Base-by-base conservation (phyloP, 768 basidiomycete genomes). In the Macrolepiota fuliginosa region DNA sequence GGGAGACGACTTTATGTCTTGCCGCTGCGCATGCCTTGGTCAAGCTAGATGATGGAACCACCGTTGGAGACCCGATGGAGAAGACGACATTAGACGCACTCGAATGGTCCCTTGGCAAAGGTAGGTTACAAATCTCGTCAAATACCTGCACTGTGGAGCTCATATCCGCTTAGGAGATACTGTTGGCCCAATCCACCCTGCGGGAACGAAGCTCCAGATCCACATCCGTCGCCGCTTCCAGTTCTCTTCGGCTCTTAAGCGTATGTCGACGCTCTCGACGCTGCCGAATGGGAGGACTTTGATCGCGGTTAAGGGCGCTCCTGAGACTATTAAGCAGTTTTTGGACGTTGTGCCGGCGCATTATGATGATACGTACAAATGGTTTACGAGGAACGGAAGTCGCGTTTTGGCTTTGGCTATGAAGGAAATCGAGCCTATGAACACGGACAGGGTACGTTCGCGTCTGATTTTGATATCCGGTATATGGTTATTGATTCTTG, bases 41-140 rank as follows among this genome's bases (percentile, higher is more conserved):
- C 40, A 83, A 91, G 51, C 81, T 99, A 25, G 96, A 99, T 67
- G 96, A 98, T 67, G 96, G 94, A 9, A 89, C 89, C 1, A 78
- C 96, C 39, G 96, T 98, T 46, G 97, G 97, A 3, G 97, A 99
- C 71, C 97, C 97, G 0, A 99, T 99, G 97, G 97, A 99, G 75
- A 95, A 96, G 77, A 96, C 92, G 0, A 96, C 97, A 0, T 79
- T 98, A 6, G 91, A 92, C 63, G 89, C 94, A 2, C 81, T 99
- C 29, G 88, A 92, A 52, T 98, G 97, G 96, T 87, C 86, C 61
- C 72, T 98, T 42, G 77, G 73, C 10, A 85, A 86, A 75, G 91
- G 91, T 85, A 55, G 53, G 77, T 62, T 19, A 37, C 32, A 47
- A 39, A 11, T 59, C 36, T 4, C 56, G 37, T n/a, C 19, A 22